Conservation (phyloP, 345 rosid species). For the Corchorus capsularis region DNA sequence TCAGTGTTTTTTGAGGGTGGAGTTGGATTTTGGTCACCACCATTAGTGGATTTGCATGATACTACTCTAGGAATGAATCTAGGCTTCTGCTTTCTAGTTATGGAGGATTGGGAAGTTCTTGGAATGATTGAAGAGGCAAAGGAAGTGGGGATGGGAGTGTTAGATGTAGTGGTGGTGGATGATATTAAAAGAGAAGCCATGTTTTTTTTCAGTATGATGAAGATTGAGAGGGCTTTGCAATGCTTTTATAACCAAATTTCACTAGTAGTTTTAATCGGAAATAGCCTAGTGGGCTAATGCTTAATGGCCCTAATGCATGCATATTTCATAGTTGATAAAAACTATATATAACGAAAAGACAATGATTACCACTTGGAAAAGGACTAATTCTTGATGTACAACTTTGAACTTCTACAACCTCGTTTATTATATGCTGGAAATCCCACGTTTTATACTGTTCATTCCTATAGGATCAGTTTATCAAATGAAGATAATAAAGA, state of each 20-base stretch:
- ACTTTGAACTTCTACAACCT: not conserved
- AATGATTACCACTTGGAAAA: not conserved
- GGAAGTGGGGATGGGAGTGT: slow-evolving; percentile 2
- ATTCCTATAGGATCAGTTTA: too few relatives aligned
- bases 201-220: not conserved
- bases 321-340: not conserved
- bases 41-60: slow-evolving; percentile 31
- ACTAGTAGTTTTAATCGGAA: not conserved
- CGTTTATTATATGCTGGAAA: not conserved
- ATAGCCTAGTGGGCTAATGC: too few relatives aligned
- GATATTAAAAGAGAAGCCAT: slow-evolving; percentile 29
- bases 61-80: not conserved
- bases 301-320: not conserved
- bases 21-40: slow-evolving; percentile 17
- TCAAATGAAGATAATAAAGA: too few relatives aligned
- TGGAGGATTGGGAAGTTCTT: slow-evolving; percentile 26
- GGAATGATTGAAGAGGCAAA: slow-evolving; percentile 19
- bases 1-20: slow-evolving; percentile 12
- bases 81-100: slow-evolving; percentile 7
- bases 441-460: not conserved
- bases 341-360: too few relatives aligned
- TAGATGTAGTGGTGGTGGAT: not conserved
- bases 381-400: not conserved
- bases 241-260: not conserved
- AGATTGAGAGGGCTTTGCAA: not conserved